Base-by-base conservation (phyloP, 805 yeast genomes). In the Candida palmyrensis region DNA sequence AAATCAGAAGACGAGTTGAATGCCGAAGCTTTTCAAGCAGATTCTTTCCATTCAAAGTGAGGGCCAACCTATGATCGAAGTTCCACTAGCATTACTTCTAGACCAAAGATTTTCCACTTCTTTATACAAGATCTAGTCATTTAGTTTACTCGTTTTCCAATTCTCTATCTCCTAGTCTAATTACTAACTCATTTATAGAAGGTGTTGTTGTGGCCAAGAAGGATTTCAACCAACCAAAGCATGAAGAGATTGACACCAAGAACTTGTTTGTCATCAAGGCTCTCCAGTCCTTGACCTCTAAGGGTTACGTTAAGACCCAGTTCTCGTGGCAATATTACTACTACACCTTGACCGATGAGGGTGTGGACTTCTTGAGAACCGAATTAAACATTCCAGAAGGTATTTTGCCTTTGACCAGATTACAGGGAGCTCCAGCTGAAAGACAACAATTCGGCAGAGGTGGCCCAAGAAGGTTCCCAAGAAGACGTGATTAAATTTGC, bases 291-390 rank as follows among this genome's bases (percentile, higher is more conserved):
- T 86, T 92, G 72, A 87, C 95, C 66, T 92, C 98, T 48, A 87
- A 83, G 74, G 99, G 99, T 71, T 92, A 64, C 82, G 97, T 92
- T 73, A 88, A 90, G 86, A 92, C 99, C 60, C 97, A 88, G 77
- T 92, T 90, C 83, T 90, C 97, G 64, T 92, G 99, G 99, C 97
- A 89, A 82, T 87, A 87, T 82, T 92, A 92, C 79, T 92, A 92
- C 95, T 92, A 92, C 94, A 87, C 98, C 79, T 84, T 92, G 68
- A 92, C 97, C 68, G 97, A 92, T 68, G 96, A 86, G 75, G 99
- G 99, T 82, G 90, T 92, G 52, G 96, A 88, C 67, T 92, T 77
- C 84, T 83, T 92, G 66, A 85, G 97, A 77, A 88, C 86, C 68
- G 92, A 88, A 86, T 83, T 92, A 72, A 88, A 89, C 82, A 80